Evolutionary conservation across 2,329 filamentous ascomycete species (phyloP), one percentile per base, ranked within the genome.

Genomic region (Grosmannia huntii): DNA sequence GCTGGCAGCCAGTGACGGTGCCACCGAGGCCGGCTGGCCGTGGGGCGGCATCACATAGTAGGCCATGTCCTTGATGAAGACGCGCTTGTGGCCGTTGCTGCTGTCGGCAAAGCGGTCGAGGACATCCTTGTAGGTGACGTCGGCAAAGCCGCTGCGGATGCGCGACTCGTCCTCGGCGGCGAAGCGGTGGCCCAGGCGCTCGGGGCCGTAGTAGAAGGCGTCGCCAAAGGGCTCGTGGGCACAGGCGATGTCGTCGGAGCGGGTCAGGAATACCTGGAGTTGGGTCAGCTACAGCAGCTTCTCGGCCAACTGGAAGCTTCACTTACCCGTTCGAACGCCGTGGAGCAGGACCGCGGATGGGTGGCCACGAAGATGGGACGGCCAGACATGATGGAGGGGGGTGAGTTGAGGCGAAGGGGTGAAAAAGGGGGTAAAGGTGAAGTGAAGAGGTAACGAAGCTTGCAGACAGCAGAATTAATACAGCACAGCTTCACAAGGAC

Each of bases 21-120:
- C 90, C 60, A 94, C 83, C 54, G 76, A 77, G 55, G 89, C 81
- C 16, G 81, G 76, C 66, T 86, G 80, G 53, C 79, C 77, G 62
- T 87, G 76, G 4, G 89, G 89, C 5, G 90, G 87, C 63, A 95
- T 78, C 64, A 96, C 78, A 71, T 97, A 97, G 73, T 96, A 87
- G 58, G 88, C 86, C 75, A 97, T 99, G 71, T 97, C 94, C 73
- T 99, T 99, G 80, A 99, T 94, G 75, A 97, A 96, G 66, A 95
- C 76, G 65, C 92, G 88, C 76, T 95, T 95, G 56, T 5, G 12
- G 4, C 94, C 89, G 83, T 94, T 82, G 69, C 83, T 81, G 67
- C 80, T 81, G 68, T 89, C 84, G 65, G 77, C 77, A 63, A 89
- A 82, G 62, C 80, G 77, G 66, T 92, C 84, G 65, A 96, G 79